Conservation (phyloP, 2,329 filamentous ascomycete species). For the Pyrenochaeta sp. region DNA sequence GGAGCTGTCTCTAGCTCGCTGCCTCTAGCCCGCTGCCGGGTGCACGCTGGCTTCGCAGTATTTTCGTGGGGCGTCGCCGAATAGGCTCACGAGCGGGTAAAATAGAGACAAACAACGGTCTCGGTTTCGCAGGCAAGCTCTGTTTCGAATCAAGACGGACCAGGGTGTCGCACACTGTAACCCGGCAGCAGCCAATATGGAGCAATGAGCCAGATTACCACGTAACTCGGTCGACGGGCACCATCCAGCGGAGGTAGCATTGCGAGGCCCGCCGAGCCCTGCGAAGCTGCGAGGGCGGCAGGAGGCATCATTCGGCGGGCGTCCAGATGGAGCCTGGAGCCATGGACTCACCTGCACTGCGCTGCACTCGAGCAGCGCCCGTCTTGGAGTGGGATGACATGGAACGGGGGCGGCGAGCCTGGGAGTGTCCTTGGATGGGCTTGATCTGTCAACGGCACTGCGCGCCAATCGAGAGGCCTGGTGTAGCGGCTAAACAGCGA, state of each 20-base stretch:
- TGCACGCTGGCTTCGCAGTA: conserved; percentile 25
- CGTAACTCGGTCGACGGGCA: conserved; percentile 38
- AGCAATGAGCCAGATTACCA: conserved; percentile 44
- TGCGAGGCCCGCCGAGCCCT: conserved; percentile 17
- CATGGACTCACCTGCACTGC: no score
- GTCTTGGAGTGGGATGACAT: conserved; percentile 12
- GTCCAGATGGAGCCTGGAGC: conserved; percentile 20
- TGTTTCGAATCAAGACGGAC: conserved; percentile 41
- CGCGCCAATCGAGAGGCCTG: conserved; percentile 19
- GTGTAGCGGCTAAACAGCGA: conserved; percentile 27
- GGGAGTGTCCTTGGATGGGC: conserved; percentile 4
- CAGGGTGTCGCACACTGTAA: conserved; percentile 43
- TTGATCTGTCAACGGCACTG: conserved; percentile 17
- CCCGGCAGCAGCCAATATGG: conserved; percentile 41
- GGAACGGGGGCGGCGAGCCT: conserved; percentile 1
- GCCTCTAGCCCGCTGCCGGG: conserved; percentile 6
- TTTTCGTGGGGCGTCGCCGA: conserved; percentile 43
- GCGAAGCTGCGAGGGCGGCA: conserved; percentile 28
- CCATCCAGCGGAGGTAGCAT: conserved; percentile 32
- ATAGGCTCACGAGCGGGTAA: conserved; percentile 45
- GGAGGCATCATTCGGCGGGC: conserved; percentile 19
- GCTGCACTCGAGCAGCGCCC: neutral
- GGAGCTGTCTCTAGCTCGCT: conserved; percentile 5
- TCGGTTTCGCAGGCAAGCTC: conserved; percentile 41
- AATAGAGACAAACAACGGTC: conserved; percentile 42